Evolutionary conservation across 2,329 filamentous ascomycete species (phyloP).

Genomic region (Talaromyces sp.): DNA sequence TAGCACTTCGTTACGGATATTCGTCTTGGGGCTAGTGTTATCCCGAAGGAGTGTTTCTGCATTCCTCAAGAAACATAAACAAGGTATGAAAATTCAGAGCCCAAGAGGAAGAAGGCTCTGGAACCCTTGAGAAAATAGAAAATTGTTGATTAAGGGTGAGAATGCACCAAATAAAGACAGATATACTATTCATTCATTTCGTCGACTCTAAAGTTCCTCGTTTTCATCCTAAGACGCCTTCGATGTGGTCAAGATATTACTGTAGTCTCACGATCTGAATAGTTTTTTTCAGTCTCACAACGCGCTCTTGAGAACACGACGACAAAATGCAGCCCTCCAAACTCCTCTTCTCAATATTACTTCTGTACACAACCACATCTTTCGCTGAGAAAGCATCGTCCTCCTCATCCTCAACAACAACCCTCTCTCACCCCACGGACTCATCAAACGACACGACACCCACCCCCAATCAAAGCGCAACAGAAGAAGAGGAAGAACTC

Average conservation of each 20-base stretch:
- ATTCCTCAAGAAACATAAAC: not conserved
- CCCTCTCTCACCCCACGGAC: not conserved
- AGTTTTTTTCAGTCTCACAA: not conserved
- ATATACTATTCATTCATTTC: not conserved
- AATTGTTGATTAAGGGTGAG: not conserved
- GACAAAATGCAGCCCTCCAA: conserved; percentile 1
- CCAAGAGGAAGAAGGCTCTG: not conserved
- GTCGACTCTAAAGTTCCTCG: not conserved
- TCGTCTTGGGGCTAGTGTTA: too few species aligned
- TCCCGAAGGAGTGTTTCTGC: not conserved
- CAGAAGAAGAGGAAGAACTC: not conserved
- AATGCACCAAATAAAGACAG: conserved; percentile 4
- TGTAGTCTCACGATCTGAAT: not conserved
- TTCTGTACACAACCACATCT: not conserved
- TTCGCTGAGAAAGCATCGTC: not conserved
- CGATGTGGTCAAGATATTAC: not conserved
- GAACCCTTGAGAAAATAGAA: not conserved
- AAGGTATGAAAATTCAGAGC: not conserved
- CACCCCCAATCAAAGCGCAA: not conserved
- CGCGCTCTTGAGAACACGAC: not conserved
- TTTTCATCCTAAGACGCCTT: not conserved
- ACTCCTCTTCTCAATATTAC: conserved; percentile 1
- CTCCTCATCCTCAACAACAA: not conserved
- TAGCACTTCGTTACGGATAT: too few species aligned
- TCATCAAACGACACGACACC: not conserved